Percentiles rank a stretch among this genome's conserved stretches.
phyloP scores from a whole-genome alignment of 352 stramenopile species.

The Pythium chondricola region DNA sequence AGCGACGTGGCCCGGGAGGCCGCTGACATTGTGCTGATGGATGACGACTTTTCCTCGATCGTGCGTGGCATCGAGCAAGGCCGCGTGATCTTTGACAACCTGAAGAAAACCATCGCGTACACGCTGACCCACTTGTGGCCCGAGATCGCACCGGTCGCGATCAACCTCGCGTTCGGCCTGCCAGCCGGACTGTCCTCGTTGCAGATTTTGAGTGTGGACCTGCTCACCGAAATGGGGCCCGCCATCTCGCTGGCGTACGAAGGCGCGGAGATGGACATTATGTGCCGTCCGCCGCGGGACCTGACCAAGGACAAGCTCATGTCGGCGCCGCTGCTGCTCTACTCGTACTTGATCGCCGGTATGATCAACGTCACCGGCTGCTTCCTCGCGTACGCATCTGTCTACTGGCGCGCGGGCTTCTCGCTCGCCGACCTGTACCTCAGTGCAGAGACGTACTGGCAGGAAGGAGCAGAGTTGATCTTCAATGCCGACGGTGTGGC shows the following conservation, averaged over 20 bases:
- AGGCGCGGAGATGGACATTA: conserved; percentile 65
- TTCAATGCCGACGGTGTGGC: conserved; percentile 22
- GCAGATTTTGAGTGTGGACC: conserved; percentile 85
- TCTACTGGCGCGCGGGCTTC: conserved; percentile 33
- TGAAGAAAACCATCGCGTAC: conserved; percentile 92
- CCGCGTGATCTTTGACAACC: conserved; percentile 76
- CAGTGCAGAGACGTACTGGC: conserved; percentile 27
- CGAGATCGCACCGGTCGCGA: conserved; percentile 57
- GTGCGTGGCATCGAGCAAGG: conserved; percentile 64
- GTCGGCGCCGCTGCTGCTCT: conserved; percentile 67
- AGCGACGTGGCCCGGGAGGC: conserved; percentile 92
- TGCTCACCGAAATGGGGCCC: conserved; percentile 85
- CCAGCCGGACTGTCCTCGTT: conserved; percentile 81
- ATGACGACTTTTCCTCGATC: conserved; percentile 96
- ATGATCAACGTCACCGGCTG: conserved; percentile 61
- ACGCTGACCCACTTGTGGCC: conserved; percentile 85
- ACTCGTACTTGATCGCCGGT: conserved; percentile 80
- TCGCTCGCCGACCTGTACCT: conserved; percentile 37
- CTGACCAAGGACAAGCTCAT: conserved; percentile 74
- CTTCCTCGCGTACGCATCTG: conserved; percentile 25
- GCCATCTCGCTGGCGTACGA: conserved; percentile 90
- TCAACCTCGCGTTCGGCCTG: conserved; percentile 77
- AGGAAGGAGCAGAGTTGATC: conserved; percentile 12
- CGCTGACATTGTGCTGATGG: conserved; percentile 92
- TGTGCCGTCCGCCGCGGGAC: conserved; percentile 64